Conservation (phyloP, 805 yeast species). For the Debaryomyces castellii region DNA sequence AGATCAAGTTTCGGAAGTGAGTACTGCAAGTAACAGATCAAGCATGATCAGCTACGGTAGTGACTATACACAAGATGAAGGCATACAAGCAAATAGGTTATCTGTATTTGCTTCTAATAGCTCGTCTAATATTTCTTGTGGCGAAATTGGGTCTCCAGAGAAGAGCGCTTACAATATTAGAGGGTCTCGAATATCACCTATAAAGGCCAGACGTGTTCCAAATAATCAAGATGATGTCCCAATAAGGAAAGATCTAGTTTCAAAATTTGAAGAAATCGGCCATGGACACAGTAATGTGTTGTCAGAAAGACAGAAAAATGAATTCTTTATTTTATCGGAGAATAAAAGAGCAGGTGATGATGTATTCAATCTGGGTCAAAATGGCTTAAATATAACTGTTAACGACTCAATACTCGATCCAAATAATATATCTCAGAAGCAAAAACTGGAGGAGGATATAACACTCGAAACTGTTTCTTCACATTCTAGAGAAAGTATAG, state of each 20-base stretch:
- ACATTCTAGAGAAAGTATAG: slow-evolving; percentile 1
- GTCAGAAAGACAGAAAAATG: slow-evolving; percentile 17
- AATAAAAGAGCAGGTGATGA: neutral
- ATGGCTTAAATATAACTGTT: slow-evolving; percentile 24
- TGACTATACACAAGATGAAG: neutral
- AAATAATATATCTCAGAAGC: slow-evolving; percentile 4
- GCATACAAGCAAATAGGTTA: neutral
- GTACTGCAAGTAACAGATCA: slow-evolving; percentile 25
- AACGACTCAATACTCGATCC: slow-evolving; percentile 17
- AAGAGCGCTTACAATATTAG: slow-evolving; percentile 10
- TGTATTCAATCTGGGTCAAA: slow-evolving; percentile 12
- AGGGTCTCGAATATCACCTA: slow-evolving; percentile 19
- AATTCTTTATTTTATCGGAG: slow-evolving; percentile 13
- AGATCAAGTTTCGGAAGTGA: slow-evolving; percentile 17
- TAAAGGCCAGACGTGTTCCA: slow-evolving; percentile 13
- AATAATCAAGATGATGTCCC: slow-evolving; percentile 21
- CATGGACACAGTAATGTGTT: slow-evolving; percentile 4
- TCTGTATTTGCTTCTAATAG: neutral
- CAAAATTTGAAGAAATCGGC: slow-evolving; percentile 14
- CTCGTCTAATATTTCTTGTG: slow-evolving; percentile 9
- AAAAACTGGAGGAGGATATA: neutral
- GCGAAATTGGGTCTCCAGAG: neutral
- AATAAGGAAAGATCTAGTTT: slow-evolving; percentile 25
- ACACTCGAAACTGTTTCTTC: neutral
- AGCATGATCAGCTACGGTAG: slow-evolving; percentile 18